A percentile compares a stretch with the other conserved stretches of the same genome.
Conservation (phyloP, 2,329 filamentous ascomycete genomes). For the Aspergillus intermedius region DNA sequence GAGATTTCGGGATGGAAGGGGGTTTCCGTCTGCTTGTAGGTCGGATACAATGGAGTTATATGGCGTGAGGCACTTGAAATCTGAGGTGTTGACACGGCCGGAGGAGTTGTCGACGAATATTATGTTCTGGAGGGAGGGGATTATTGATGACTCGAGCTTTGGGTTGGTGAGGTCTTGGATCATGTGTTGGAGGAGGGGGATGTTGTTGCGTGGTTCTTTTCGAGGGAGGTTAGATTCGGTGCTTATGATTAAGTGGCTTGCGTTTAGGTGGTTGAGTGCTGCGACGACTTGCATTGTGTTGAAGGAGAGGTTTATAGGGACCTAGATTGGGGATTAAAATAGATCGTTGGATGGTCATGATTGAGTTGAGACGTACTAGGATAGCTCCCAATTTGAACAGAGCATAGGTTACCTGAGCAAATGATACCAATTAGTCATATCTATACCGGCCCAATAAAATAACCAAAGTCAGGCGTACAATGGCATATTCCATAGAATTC, state of each 20-base stretch:
- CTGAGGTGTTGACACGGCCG: slow-evolving; percentile 45
- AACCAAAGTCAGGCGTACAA: slow-evolving; percentile 41
- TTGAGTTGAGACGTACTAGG: slow-evolving; percentile 47
- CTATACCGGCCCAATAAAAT: background rate
- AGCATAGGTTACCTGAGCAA: slow-evolving; percentile 61
- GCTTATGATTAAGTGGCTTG: slow-evolving; percentile 72
- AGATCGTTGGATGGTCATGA: background rate
- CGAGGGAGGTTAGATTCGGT: slow-evolving; percentile 76
- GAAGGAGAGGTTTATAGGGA: slow-evolving; percentile 90
- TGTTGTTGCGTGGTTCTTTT: slow-evolving; percentile 55
- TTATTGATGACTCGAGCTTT: slow-evolving; percentile 47
- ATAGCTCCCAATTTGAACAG: slow-evolving; percentile 92
- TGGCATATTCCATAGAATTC: slow-evolving; percentile 76
- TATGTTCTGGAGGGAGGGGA: slow-evolving; percentile 65
- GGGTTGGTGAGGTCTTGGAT: slow-evolving; percentile 41
- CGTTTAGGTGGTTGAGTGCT: slow-evolving; percentile 68
- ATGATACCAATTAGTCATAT: slow-evolving; percentile 6
- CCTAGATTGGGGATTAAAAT: slow-evolving; percentile 34
- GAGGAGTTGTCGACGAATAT: slow-evolving; percentile 73
- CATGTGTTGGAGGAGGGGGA: slow-evolving; percentile 51
- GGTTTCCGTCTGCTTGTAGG: slow-evolving; percentile 33
- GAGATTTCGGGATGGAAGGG: slow-evolving; percentile 40
- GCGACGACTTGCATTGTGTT: slow-evolving; percentile 70
- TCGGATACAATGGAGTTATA: slow-evolving; percentile 43
- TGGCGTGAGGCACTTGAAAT: slow-evolving; percentile 38